A percentile compares a stretch with the other conserved stretches of the same genome.
phyloP scores from a whole-genome alignment of 768 basidiomycete species.

The Phanerochaete carnosa region DNA sequence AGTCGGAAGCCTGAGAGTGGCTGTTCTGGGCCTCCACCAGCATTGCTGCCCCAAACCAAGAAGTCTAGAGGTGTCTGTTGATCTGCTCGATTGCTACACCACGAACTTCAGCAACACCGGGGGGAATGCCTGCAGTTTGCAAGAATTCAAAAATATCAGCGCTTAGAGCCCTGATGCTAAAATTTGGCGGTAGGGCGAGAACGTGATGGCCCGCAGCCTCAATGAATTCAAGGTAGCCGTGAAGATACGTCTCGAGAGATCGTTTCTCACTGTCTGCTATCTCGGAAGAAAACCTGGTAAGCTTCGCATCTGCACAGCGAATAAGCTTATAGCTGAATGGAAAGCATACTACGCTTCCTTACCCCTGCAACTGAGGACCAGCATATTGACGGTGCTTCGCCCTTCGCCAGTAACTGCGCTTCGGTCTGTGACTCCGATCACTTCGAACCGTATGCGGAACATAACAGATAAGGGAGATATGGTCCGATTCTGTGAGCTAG shows the following conservation, averaged over 20 bases:
- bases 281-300: neutral
- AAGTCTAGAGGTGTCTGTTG: constrained; percentile 12
- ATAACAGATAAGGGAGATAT: constrained; percentile 9
- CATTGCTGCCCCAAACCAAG: constrained; percentile 15
- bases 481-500: constrained; percentile 6
- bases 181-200: constrained; percentile 27
- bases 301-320: neutral
- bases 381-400: constrained; percentile 11
- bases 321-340: no score
- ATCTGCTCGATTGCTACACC: constrained; percentile 13
- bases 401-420: constrained; percentile 14
- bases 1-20: neutral
- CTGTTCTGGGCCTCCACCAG: neutral
- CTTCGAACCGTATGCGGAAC: constrained; percentile 21
- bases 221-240: constrained; percentile 21
- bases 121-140: neutral
- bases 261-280: neutral
- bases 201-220: constrained; percentile 20
- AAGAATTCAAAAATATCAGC: constrained; percentile 21
- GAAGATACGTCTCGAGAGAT: constrained; percentile 13
- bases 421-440: constrained; percentile 9
- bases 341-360: neutral
- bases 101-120: constrained; percentile 1
- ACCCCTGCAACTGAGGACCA: constrained; percentile 15
- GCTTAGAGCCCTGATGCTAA: constrained; percentile 15